Percentiles rank a stretch among this genome's conserved stretches.
phyloP scores from a whole-genome alignment of 495 filamentous ascomycete genomes.

The Penicillium ochrochloron region DNA sequence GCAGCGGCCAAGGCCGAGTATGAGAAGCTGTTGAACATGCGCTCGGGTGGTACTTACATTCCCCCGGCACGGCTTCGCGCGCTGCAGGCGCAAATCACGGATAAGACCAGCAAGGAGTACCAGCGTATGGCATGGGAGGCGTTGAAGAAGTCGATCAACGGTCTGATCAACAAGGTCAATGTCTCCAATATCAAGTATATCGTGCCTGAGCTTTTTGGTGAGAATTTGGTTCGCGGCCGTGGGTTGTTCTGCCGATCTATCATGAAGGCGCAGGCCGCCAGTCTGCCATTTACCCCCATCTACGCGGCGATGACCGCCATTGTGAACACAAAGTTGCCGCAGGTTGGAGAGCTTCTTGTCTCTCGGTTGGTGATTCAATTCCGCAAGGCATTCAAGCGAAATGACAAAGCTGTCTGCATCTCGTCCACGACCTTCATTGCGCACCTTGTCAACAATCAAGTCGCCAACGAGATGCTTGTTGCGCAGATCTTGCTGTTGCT shows the following conservation, averaged over 20 bases:
- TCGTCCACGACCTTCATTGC: constrained; percentile 93
- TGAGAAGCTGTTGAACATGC: constrained; percentile 84
- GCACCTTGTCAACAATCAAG: constrained; percentile 92
- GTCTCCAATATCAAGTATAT: constrained; percentile 97
- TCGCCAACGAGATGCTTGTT: constrained; percentile 89
- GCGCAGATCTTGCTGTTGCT: constrained; percentile 89
- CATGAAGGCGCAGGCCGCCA: constrained; percentile 97
- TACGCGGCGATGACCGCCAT: constrained; percentile 95
- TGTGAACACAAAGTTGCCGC: constrained; percentile 95
- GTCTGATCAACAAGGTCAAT: constrained; percentile 98
- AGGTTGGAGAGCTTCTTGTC: constrained; percentile 88
- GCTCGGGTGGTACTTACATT: constrained; percentile 94
- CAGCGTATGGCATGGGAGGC: constrained; percentile 99
- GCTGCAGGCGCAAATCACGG: constrained; percentile 93
- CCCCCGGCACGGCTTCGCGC: constrained; percentile 89
- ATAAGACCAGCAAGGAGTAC: constrained; percentile 94
- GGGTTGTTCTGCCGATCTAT: constrained; percentile 93
- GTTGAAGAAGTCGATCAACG: constrained; percentile 98
- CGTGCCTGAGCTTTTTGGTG: constrained; percentile 90
- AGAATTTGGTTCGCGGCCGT: constrained; percentile 89
- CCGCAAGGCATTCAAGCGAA: constrained; percentile 92
- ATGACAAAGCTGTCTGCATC: constrained; percentile 93
- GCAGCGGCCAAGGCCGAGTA: constrained; percentile 86
- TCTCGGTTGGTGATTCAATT: constrained; percentile 90
- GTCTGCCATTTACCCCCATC: constrained; percentile 93